Base-by-base conservation (phyloP, 192 early-diverging fungal species). In the Podila horticola region DNA sequence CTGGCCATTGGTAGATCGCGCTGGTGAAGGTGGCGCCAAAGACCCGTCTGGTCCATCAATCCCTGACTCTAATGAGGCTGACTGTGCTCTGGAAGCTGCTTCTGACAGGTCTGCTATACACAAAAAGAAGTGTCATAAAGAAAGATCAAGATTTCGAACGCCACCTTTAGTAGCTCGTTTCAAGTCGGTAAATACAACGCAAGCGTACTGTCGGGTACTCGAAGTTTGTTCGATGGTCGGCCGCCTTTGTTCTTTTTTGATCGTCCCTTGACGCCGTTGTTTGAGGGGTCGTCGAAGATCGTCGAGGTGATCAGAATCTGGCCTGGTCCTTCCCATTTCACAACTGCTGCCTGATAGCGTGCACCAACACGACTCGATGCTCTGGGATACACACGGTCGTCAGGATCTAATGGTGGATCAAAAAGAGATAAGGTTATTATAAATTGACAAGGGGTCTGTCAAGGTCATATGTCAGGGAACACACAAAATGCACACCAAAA, bases 291-390 rank as follows among this genome's bases (percentile, higher is more conserved):
- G 36, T 81, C 77, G 52, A 81, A 74, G 19, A 72, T 67, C 0
- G 66, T 82, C 19, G 74, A 82, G 26, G 74, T 84, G 22, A 57
- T 64, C 17, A 74, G 69, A 22, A 83, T 72, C 55, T 75, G 74
- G 10, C 74, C 81, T n/a, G 74, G 81, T 57, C 77, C 77, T 58
- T 82, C 83, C 75, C 82, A 75, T 62, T 93, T 93, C 0, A 91
- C 90, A 17, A 95, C 68, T 7, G 86, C 85, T 0, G 96, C 94
- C 76, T 97, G 96, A 83, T 93, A 96, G 72, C 90, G 88, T 9
- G 90, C 85, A 0, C 96, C 96, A 48, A 97, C 91, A 72, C 95
- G 89, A 69, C 89, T 93, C 41, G 90, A 90, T 13, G 91, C 95
- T 51, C 89, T 90, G 48, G 89, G 94, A 83, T 94, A 93, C 30